These are phyloP conservation scores for Parascedosporium putredinis DNA, from an alignment of 2,329 filamentous ascomycete genomes.

Conservation along the genomic window DNA sequence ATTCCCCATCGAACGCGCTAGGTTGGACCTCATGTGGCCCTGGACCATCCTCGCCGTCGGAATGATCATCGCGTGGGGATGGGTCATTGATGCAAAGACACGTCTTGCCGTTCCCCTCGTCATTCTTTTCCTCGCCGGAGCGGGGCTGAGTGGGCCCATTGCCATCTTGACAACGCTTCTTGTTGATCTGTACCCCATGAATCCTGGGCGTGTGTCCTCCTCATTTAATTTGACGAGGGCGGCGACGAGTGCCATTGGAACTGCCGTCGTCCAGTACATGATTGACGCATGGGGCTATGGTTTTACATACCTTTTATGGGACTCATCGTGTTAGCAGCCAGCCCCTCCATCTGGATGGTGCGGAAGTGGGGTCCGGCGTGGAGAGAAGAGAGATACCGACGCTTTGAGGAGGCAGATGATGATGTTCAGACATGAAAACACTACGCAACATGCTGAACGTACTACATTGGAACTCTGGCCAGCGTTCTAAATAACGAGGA, in stretches of 20 bases:
- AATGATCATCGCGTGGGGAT: slow-evolving; percentile 39
- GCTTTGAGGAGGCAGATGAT: slow-evolving; percentile 10
- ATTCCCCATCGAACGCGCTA: slow-evolving; percentile 41
- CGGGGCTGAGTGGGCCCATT: slow-evolving; percentile 38
- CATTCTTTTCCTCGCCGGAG: slow-evolving; percentile 34
- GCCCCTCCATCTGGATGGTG: slow-evolving; percentile 19
- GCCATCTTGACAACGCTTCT: slow-evolving; percentile 29
- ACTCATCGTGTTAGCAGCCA: slow-evolving; percentile 18
- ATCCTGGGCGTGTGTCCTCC: slow-evolving; percentile 29
- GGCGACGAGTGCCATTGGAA: slow-evolving; percentile 27
- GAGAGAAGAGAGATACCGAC: slow-evolving; percentile 21
- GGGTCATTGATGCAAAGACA: slow-evolving; percentile 32
- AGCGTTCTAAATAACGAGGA: too few relatives aligned
- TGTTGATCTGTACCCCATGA: slow-evolving; percentile 31
- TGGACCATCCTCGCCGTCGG: slow-evolving; percentile 39
- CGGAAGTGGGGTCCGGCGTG: slow-evolving; percentile 21
- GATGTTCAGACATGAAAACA: too few relatives aligned
- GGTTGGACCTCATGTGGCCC: slow-evolving; percentile 38
- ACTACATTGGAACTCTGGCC: too few relatives aligned
- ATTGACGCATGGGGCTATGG: slow-evolving; percentile 30
- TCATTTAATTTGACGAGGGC: slow-evolving; percentile 31
- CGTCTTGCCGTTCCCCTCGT: slow-evolving; percentile 36
- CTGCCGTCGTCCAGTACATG: slow-evolving; percentile 28
- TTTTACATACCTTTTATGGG: slow-evolving; percentile 26
- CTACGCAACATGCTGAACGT: too few relatives aligned